Conservation (phyloP, 768 basidiomycete species). For the Lentinula guzmanii region DNA sequence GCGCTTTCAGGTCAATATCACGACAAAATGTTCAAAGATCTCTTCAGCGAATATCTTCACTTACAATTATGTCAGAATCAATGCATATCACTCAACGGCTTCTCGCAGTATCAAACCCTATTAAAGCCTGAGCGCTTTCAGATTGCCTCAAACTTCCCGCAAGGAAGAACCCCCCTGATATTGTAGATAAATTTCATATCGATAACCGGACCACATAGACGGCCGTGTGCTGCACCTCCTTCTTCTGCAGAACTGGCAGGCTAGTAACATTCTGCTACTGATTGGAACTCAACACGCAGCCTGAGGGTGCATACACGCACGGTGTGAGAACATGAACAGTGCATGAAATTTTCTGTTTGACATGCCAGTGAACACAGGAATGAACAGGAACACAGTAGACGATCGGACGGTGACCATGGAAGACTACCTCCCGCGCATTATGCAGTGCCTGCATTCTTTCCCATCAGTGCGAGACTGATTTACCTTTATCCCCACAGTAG, state of each 20-base stretch:
- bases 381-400: not conserved
- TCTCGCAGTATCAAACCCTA: too few relatives aligned
- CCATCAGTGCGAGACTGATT: not conserved
- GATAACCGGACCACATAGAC: not conserved
- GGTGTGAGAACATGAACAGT: not conserved
- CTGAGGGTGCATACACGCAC: not conserved
- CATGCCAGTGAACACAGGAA: not conserved
- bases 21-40: too few relatives aligned
- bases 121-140: too few relatives aligned
- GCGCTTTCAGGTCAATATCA: too few relatives aligned
- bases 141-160: too few relatives aligned
- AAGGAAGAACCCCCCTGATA: not conserved
- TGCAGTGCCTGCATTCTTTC: not conserved
- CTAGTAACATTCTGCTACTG: not conserved
- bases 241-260: not conserved
- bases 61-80: too few relatives aligned
- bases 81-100: too few relatives aligned
- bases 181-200: not conserved
- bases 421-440: not conserved
- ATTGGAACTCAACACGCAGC: not conserved
- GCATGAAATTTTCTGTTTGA: not conserved
- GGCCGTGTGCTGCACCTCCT: too few relatives aligned
- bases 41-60: too few relatives aligned
- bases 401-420: not conserved
- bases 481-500: not conserved